Evolutionary conservation across 495 filamentous ascomycete genomes (phyloP).

Genomic region (Aspergillus sparsus): DNA sequence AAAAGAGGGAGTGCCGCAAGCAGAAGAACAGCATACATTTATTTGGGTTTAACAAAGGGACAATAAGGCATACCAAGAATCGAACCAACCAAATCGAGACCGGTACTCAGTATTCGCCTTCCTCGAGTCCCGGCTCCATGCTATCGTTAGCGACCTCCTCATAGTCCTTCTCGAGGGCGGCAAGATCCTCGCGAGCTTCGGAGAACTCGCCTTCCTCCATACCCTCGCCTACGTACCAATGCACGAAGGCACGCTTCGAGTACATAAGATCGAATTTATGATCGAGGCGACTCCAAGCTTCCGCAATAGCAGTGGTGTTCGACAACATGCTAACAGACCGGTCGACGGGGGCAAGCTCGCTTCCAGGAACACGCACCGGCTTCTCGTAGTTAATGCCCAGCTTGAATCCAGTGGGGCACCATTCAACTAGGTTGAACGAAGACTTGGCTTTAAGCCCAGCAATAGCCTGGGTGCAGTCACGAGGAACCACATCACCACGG

Average conservation of each 20-base stretch:
- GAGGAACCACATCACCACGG: slow-evolving; percentile 85
- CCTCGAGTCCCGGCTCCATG: slow-evolving; percentile 60
- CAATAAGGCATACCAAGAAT: slow-evolving; percentile 28
- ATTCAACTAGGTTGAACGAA: slow-evolving; percentile 91
- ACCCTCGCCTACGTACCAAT: slow-evolving; percentile 95
- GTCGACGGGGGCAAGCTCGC: slow-evolving; percentile 80
- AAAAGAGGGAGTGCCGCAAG: slow-evolving; percentile 37
- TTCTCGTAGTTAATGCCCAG: slow-evolving; percentile 93
- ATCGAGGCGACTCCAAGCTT: slow-evolving; percentile 86
- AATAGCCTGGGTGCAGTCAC: slow-evolving; percentile 78
- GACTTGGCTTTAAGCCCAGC: slow-evolving; percentile 81
- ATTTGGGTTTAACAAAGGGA: slow-evolving; percentile 19
- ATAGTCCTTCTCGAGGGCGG: slow-evolving; percentile 88
- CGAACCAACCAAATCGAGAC: slow-evolving; percentile 22
- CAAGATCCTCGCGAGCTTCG: slow-evolving; percentile 87
- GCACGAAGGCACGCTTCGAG: slow-evolving; percentile 90
- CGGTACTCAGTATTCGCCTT: slow-evolving; percentile 65
- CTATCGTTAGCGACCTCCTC: slow-evolving; percentile 84
- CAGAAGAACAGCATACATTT: slow-evolving; percentile 24
- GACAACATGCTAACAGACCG: slow-evolving; percentile 87
- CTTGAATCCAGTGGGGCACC: slow-evolving; percentile 97
- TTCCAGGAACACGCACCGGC: slow-evolving; percentile 73
- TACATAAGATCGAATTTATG: slow-evolving; percentile 98
- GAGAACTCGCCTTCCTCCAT: slow-evolving; percentile 96
- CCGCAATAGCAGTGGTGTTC: slow-evolving; percentile 89